phyloP scores from a whole-genome alignment of 2,329 filamentous ascomycete species.

The Escovopsis sp. region DNA sequence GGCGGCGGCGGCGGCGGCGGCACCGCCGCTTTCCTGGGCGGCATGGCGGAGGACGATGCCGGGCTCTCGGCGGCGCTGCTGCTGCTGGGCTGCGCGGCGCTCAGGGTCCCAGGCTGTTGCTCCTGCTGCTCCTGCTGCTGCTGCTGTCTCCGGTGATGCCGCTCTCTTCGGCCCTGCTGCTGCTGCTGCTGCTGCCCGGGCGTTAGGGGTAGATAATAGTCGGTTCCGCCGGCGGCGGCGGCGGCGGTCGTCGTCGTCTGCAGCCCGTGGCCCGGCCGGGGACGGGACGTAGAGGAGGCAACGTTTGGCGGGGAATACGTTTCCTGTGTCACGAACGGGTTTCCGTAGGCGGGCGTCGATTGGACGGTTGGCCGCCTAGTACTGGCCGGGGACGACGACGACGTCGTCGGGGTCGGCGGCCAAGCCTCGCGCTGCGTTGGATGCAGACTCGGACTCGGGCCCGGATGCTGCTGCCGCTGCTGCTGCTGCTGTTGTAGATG shows the following conservation, averaged over 20 bases:
- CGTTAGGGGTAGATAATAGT: neutral
- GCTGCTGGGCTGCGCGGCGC: neutral
- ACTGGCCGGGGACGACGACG: neutral
- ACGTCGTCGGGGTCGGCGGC: too few species aligned
- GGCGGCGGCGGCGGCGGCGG: constrained; percentile 21
- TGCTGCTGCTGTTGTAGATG: constrained; percentile 5
- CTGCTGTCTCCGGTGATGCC: neutral
- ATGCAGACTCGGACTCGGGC: constrained; percentile 9
- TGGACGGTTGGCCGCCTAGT: neutral
- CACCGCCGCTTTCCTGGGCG: constrained; percentile 17
- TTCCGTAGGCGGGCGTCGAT: constrained; percentile 8
- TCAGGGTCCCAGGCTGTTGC: too few species aligned
- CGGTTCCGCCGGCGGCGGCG: too few species aligned
- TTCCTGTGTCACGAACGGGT: neutral
- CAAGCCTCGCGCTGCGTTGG: neutral
- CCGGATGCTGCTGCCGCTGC: constrained; percentile 5
- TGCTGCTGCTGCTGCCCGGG: constrained; percentile 1
- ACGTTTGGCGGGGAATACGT: constrained; percentile 10
- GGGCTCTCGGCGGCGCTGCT: neutral
- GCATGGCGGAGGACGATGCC: constrained; percentile 16
- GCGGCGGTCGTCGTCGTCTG: constrained; percentile 7
- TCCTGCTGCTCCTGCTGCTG: neutral
- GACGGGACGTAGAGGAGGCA: constrained; percentile 6
- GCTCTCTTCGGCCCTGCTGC: constrained; percentile 1
- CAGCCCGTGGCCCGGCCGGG: constrained; percentile 7